phyloP scores from a whole-genome alignment of 2,329 filamentous ascomycete genomes.

The Venturiaceae sp. region DNA sequence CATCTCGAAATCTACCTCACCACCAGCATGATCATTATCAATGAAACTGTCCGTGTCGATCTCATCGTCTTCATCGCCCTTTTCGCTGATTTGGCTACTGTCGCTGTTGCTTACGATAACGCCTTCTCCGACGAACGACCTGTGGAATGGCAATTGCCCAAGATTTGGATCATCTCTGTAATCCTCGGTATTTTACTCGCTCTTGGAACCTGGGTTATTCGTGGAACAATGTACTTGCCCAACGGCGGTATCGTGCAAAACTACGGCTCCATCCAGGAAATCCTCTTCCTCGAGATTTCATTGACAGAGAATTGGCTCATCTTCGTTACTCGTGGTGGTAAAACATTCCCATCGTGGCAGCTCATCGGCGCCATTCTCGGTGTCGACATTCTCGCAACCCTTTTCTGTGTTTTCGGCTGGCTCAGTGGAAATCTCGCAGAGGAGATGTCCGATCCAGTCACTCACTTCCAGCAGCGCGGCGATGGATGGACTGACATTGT shows the following conservation, averaged over 20 bases:
- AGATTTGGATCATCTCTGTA: conserved; percentile 70
- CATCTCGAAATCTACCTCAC: conserved; percentile 69
- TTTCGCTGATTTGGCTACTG: conserved; percentile 70
- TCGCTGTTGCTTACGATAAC: conserved; percentile 71
- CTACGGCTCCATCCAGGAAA: conserved; percentile 64
- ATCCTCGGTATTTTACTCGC: conserved; percentile 60
- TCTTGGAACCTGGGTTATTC: conserved; percentile 62
- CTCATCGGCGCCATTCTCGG: conserved; percentile 60
- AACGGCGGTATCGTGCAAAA: conserved; percentile 67
- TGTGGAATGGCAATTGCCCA: conserved; percentile 72
- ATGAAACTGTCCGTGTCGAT: conserved; percentile 63
- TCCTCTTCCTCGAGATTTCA: conserved; percentile 45
- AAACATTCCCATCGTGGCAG: conserved; percentile 68
- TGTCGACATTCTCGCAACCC: conserved; percentile 61
- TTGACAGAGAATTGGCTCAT: conserved; percentile 46
- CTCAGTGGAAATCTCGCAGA: conserved; percentile 44
- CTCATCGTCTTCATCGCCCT: conserved; percentile 72
- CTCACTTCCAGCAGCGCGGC: conserved; percentile 26
- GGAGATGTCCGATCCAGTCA: conserved; percentile 30
- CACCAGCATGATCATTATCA: conserved; percentile 70
- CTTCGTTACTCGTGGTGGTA: conserved; percentile 49
- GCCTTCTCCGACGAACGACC: conserved; percentile 65
- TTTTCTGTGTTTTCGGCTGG: conserved; percentile 71
- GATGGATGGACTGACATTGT: conserved; percentile 52
- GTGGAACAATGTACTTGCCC: conserved; percentile 57